phyloP scores from a whole-genome alignment of 2,329 filamentous ascomycete species.

The Parastagonospora avenae region DNA sequence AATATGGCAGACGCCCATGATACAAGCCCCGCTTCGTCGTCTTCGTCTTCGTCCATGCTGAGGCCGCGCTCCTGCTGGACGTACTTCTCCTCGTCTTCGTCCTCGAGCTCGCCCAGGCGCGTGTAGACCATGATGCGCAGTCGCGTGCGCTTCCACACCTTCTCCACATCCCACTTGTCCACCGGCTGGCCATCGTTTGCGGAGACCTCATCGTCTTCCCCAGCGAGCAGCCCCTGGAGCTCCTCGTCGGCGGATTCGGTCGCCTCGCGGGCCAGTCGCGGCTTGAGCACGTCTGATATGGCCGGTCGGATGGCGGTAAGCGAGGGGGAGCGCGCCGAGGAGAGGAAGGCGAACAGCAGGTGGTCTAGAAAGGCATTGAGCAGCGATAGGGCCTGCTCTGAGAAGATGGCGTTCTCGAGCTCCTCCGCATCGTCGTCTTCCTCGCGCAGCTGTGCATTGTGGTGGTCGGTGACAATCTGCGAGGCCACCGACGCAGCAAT shows the following conservation, averaged over 20 bases:
- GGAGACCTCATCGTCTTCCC: slow-evolving; percentile 61
- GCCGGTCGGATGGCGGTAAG: slow-evolving; percentile 78
- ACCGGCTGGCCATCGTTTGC: slow-evolving; percentile 34
- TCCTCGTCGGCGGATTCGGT: slow-evolving; percentile 85
- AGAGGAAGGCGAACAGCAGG: slow-evolving; percentile 88
- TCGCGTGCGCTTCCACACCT: slow-evolving; percentile 91
- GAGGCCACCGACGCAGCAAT: slow-evolving; percentile 87
- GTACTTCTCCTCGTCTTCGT: slow-evolving; percentile 92
- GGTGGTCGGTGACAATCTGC: slow-evolving; percentile 88
- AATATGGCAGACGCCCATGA: slow-evolving; percentile 95
- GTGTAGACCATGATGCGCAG: slow-evolving; percentile 98
- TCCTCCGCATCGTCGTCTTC: slow-evolving; percentile 67
- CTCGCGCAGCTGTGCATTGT: slow-evolving; percentile 73
- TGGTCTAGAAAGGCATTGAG: slow-evolving; percentile 95
- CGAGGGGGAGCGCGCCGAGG: slow-evolving; percentile 76
- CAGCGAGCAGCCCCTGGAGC: slow-evolving; percentile 83
- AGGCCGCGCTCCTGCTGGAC: slow-evolving; percentile 73
- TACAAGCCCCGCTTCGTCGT: slow-evolving; percentile 57
- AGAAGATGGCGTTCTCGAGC: slow-evolving; percentile 73
- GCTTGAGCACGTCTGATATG: slow-evolving; percentile 84
- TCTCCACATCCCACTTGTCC: slow-evolving; percentile 83
- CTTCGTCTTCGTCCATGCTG: slow-evolving; percentile 58
- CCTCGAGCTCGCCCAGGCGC: slow-evolving; percentile 93
- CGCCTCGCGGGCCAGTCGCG: slow-evolving; percentile 83
- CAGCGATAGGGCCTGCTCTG: slow-evolving; percentile 72